Conservation (phyloP, 2,329 filamentous ascomycete genomes). For the Aspergillus aculeatus region DNA sequence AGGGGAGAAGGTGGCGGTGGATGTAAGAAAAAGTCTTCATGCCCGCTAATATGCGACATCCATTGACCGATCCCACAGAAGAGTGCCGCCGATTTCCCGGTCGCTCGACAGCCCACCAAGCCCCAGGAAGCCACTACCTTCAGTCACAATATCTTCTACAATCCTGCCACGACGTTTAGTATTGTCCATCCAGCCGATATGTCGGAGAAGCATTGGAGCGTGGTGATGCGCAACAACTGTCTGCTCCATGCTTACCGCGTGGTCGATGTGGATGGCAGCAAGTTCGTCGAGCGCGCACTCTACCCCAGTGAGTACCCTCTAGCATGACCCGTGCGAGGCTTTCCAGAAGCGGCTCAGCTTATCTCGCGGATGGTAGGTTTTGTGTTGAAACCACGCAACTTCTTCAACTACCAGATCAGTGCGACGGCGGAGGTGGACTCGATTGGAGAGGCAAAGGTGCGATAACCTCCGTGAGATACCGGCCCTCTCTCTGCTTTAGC, state of each 20-base stretch:
- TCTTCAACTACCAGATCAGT: conserved; percentile 3
- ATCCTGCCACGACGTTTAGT: no score
- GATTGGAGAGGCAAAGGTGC: neutral
- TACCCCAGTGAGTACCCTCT: neutral
- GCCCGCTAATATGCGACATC: no score
- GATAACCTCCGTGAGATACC: neutral
- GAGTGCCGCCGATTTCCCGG: no score
- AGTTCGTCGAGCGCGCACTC: neutral
- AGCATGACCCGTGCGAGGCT: no score
- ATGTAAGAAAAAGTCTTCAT: neutral
- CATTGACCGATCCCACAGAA: no score
- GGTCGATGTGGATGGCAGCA: neutral
- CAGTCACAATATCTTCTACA: no score
- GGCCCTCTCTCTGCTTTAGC: no score
- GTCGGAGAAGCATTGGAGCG: neutral
- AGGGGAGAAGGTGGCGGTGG: neutral
- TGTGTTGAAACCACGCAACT: neutral
- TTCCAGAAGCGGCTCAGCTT: no score
- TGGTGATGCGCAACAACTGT: neutral
- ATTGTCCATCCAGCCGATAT: conserved; percentile 1
- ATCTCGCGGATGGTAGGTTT: neutral
- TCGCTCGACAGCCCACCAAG: no score
- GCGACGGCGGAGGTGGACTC: neutral
- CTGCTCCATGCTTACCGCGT: neutral
- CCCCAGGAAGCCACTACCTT: no score